Percentiles rank a stretch among this genome's conserved stretches.
These are phyloP conservation scores for Pseudopyrenochaeta lycopersici DNA, from an alignment of 2,329 filamentous ascomycete species.

Conservation along the genomic window DNA sequence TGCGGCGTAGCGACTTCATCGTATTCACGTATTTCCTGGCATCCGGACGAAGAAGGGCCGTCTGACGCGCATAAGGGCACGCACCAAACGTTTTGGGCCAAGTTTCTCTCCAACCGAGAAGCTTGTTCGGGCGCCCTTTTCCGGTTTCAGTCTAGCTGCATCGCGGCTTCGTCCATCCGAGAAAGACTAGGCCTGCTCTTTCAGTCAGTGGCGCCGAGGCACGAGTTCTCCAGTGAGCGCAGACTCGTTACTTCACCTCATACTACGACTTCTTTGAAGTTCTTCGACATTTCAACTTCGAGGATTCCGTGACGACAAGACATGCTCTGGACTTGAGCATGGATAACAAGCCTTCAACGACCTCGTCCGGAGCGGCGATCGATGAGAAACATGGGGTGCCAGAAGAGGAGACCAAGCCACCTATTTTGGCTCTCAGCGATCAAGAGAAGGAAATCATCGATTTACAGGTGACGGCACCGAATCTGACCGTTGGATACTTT, in stretches of 20 bases:
- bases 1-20: not conserved
- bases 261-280: not conserved
- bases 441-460: constrained; percentile 48
- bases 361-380: constrained; percentile 21
- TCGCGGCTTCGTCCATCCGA: not conserved
- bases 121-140: not conserved
- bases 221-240: not conserved
- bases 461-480: constrained; percentile 53
- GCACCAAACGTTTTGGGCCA: not conserved
- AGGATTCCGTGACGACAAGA: constrained; percentile 11
- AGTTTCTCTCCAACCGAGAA: not conserved
- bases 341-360: constrained; percentile 19
- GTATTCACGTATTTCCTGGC: not conserved
- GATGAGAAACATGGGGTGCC: constrained; percentile 35
- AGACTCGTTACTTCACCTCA: not conserved
- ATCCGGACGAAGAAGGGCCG: not conserved
- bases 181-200: not conserved
- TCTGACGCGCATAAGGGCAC: not conserved
- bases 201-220: not conserved
- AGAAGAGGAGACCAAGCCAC: constrained; percentile 30
- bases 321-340: constrained; percentile 18
- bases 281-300: constrained; percentile 3
- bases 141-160: not conserved
- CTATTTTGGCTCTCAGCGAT: constrained; percentile 37
- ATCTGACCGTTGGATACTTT: constrained; percentile 55